Base-by-base conservation (phyloP, 805 yeast species). In the Komagataella populi region DNA sequence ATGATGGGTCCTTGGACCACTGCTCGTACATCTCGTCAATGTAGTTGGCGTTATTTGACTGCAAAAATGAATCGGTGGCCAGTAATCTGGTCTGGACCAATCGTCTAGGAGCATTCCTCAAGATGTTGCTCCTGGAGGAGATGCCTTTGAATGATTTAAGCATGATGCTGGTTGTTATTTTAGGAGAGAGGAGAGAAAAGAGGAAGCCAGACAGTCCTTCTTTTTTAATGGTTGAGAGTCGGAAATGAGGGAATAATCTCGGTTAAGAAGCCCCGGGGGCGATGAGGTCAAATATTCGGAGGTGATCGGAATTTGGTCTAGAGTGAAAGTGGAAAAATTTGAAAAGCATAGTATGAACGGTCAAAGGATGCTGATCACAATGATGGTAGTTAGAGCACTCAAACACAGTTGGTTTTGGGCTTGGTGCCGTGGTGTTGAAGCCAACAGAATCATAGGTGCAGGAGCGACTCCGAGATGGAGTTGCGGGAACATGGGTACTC, bases 1-100 rank as follows among this genome's bases (percentile, higher is more conserved):
- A 81, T 47, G 73, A 56, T 30, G 98, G 99, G 66, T 93, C 99
- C 57, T 80, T 68, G 62, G 80, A 77, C 98, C 98, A 93, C 50
- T 96, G 90, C 56, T 80, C 80, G 70, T 89, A 93, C 99, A 93
- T 93, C 73, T 93, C 97, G 69, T 93, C 99, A 60, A 93, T 86
- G 69, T 93, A 93, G 62, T 82, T 81, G 56, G 96, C 93, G 68
- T 87, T 87, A 65, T 81, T 80, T 54, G 93, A 80, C 59, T 85
- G 86, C 59, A 90, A 70, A 68, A 93, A 93, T 46, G 81, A 76
- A 70, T 93, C 99, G 46, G 73, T 63, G 53, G 77, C 73, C 54
- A 62, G 52, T 16, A 57, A 30, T 54, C 63, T 59, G 23, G 53
- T 36, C 39, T 30, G 39, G 39, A 30, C 14, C 39, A 30, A 30